These are phyloP conservation scores for Globisporangium mamillatum DNA, from an alignment of 352 stramenopile species.

Conservation along the genomic window DNA sequence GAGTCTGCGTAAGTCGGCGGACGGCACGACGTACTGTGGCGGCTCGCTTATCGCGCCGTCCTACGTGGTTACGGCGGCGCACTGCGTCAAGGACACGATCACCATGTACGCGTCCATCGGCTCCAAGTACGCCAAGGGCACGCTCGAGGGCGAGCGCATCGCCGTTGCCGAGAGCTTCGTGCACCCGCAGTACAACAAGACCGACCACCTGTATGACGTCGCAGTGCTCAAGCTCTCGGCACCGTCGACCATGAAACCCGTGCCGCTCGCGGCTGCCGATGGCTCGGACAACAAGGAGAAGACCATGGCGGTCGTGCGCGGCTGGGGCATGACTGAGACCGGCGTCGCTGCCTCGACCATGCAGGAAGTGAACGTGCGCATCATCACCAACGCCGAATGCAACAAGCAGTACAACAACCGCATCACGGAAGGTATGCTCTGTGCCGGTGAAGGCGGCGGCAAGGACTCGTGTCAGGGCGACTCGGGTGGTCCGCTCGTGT, in stretches of 20 bases:
- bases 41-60: slow-evolving; percentile 54
- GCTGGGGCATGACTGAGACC: slow-evolving; percentile 60
- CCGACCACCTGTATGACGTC: slow-evolving; percentile 49
- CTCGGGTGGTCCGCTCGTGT: slow-evolving; percentile 58
- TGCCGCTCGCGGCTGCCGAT: slow-evolving; percentile 35
- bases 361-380: slow-evolving; percentile 53
- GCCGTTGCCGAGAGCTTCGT: slow-evolving; percentile 38
- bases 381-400: slow-evolving; percentile 57
- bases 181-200: slow-evolving; percentile 57
- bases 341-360: slow-evolving; percentile 33
- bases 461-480: slow-evolving; percentile 70
- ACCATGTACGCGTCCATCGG: slow-evolving; percentile 53
- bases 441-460: slow-evolving; percentile 40
- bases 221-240: slow-evolving; percentile 58
- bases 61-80: slow-evolving; percentile 71
- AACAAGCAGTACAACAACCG: slow-evolving; percentile 53
- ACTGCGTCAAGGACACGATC: slow-evolving; percentile 52
- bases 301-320: slow-evolving; percentile 48
- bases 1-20: slow-evolving; percentile 42
- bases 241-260: slow-evolving; percentile 25
- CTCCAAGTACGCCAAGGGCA: slow-evolving; percentile 40
- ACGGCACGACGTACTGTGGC: slow-evolving; percentile 56
- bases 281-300: slow-evolving; percentile 50
- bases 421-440: slow-evolving; percentile 64
- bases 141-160: slow-evolving; percentile 43